Evolutionary conservation across 2,329 filamentous ascomycete genomes (phyloP).

Genomic region (Diaporthe citriasiana): DNA sequence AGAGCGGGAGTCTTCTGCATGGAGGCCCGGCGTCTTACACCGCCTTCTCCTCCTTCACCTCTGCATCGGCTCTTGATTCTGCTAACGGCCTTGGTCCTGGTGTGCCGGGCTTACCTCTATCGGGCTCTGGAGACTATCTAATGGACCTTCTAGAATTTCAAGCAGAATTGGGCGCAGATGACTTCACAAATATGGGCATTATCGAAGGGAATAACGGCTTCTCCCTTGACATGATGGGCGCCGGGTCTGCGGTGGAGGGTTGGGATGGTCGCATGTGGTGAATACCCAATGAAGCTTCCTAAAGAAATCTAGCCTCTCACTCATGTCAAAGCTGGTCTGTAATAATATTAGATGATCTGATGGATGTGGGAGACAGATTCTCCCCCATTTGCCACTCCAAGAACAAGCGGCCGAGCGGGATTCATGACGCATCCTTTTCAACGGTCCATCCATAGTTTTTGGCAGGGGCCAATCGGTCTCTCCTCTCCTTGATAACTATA

Average conservation of each 20-base stretch:
- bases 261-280: constrained; percentile 35
- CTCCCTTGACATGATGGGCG: constrained; percentile 26
- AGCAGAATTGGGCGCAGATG: not conserved
- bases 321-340: not conserved
- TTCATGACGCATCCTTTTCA: too few relatives aligned
- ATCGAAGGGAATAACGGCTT: not conserved
- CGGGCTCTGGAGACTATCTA: not conserved
- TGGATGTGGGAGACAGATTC: too few relatives aligned
- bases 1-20: not conserved
- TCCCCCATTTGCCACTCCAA: too few relatives aligned
- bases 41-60: too few relatives aligned
- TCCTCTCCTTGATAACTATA: too few relatives aligned
- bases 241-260: constrained; percentile 19
- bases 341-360: too few relatives aligned
- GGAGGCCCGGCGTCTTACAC: not conserved
- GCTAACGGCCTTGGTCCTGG: not conserved
- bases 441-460: too few relatives aligned
- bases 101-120: too few relatives aligned
- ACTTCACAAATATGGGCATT: not conserved
- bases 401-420: too few relatives aligned
- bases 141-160: constrained; percentile 16
- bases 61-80: not conserved
- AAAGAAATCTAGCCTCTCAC: fast-evolving
- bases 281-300: not conserved
- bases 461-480: too few relatives aligned